Evolutionary conservation across 148 eudicot genomes (phyloP), one percentile per base, ranked within the genome.

Genomic region (Bassia scoparia): DNA sequence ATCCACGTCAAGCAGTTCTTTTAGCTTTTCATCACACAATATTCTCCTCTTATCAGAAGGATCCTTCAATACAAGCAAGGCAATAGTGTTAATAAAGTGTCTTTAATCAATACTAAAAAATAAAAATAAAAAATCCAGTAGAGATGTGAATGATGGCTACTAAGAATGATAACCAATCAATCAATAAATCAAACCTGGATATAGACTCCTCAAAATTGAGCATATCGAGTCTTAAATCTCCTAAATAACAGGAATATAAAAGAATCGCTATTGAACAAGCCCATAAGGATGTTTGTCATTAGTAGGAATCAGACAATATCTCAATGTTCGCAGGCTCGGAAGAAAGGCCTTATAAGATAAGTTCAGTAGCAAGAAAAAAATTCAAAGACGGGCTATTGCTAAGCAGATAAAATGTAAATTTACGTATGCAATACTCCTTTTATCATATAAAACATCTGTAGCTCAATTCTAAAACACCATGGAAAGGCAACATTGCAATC

Each of bases 21-120:
- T 80, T 53, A 81, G 80, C 86, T 78, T 83, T 41, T 79, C 82
- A 69, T 83, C 84, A 27, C 82, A 80, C 64, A 84, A 48, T 24
- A 84, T 76, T 72, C 62, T 69, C 77, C 86, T 68, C 78, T 78
- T 84, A 76, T 84, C 84, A 24, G 82, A 81, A 64, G 86, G 86
- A 35, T 84, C 86, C 86, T 84, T 67, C 70, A 81, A 49, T 60
- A 73, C 48, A 74, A 34, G 27, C 35, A 78, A 34, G 27, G 33
- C 54, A 69, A 5, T 1, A 37, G 43, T 44, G 79, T 76, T 68
- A 54, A 55, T 49, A 37, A 60, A n/a, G 17, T 75, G 29, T 17
- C 43, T 56, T 14, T 10, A 13, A 48, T 55, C 41, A 72, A 30
- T 41, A 58, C 30, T 56, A 20, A 56, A 24, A 50, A 35, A 50